Base-by-base conservation (phyloP, 1,139 yeast species). In the Candida sanyaensis region DNA sequence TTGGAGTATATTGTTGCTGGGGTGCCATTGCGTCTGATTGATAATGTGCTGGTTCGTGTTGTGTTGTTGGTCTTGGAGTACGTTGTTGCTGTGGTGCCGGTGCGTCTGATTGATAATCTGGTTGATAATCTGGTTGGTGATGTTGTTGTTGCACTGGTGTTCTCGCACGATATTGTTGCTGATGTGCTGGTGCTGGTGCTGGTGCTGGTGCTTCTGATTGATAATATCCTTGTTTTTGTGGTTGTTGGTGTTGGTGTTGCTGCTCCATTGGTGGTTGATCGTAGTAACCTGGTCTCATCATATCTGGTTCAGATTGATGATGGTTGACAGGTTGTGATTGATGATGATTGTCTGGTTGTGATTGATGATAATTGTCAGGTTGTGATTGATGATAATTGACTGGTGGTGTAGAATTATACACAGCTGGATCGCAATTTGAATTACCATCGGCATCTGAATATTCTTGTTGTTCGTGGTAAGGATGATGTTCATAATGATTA, bases 1-100 rank as follows among this genome's bases (percentile, higher is more conserved):
- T 43, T 37, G 43, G 42, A 17, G 24, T 28, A 17, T 40, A 39
- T 36, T 42, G 44, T 23, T 44, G 41, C 31, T 44, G 44, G 9
- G n/a, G n/a, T n/a, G n/a, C n/a, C n/a, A n/a, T 43, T 17, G 21
- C 21, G 33, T 37, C 42, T 29, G 36, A 42, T 10, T 34, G 30
- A 31, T 37, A 6, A 23, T 34, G 21, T 9, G 13, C 38, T 28
- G 32, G 23, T 43, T 37, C 41, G n/a, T n/a, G n/a, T 32, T 17
- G 43, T 13, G 11, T 11, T 13, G 31, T 21, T 21, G 46, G 6
- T n/a, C 26, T 11, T 33, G 43, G 12, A n/a, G n/a, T n/a, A n/a
- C n/a, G n/a, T n/a, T 32, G 43, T 31, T 5, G 29, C n/a, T n/a
- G 43, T n/a, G n/a, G n/a, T n/a, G n/a, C n/a, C n/a, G n/a, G 45